These are phyloP conservation scores for Cryptosporidium parvum DNA, from an alignment of 169 alveolate species.

Conservation along the genomic window DNA sequence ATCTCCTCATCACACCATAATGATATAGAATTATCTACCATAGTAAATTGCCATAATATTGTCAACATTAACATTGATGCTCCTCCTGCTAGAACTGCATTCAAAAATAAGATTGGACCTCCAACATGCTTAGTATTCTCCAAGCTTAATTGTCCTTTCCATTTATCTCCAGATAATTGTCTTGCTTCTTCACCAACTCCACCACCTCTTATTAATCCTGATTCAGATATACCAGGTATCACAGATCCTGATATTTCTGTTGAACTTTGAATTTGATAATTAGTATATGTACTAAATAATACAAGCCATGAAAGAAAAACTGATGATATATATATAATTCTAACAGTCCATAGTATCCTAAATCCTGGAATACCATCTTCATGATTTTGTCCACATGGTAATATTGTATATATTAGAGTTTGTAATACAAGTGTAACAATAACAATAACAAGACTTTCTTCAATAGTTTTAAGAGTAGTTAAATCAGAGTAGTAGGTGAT, in stretches of 20 bases:
- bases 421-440: slow-evolving; percentile 88
- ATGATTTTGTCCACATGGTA: slow-evolving; percentile 83
- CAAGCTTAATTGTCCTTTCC: slow-evolving; percentile 3
- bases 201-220: not conserved
- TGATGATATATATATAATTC: slow-evolving; percentile 85
- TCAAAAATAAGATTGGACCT: slow-evolving; percentile 67
- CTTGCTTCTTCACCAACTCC: not conserved
- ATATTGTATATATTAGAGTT: slow-evolving; percentile 82
- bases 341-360: slow-evolving; percentile 87
- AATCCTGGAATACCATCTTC: slow-evolving; percentile 79
- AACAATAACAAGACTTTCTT: slow-evolving; percentile 88
- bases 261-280: slow-evolving; percentile 29
- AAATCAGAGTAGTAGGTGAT: slow-evolving; percentile 86
- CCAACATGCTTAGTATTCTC: slow-evolving; percentile 38
- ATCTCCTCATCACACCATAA: slow-evolving; percentile 72
- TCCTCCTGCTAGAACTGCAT: slow-evolving; percentile 74
- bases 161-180: not conserved
- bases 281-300: slow-evolving; percentile 74
- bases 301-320: slow-evolving; percentile 88
- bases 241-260: not conserved
- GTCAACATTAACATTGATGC: slow-evolving; percentile 71
- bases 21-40: slow-evolving; percentile 25
- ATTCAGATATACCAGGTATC: not conserved
- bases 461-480: slow-evolving; percentile 87
- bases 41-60: slow-evolving; percentile 61